phyloP scores from a whole-genome alignment of 2,329 filamentous ascomycete species.

The Claviceps sp. region DNA sequence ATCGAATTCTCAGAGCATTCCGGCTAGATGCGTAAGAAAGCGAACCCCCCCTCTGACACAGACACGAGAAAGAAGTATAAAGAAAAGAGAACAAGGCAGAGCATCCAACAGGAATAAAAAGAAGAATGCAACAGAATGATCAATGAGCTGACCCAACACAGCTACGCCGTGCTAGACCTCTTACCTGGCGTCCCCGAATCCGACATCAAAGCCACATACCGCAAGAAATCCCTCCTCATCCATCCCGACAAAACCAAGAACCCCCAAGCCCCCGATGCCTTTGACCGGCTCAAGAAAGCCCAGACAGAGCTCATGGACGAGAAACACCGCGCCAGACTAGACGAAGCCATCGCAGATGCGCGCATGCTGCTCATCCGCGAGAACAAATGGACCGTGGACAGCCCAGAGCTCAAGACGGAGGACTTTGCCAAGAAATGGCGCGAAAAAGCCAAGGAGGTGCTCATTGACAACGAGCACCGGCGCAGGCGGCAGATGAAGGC shows the following conservation, averaged over 20 bases:
- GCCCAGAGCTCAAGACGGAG: constrained; percentile 69
- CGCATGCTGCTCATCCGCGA: constrained; percentile 91
- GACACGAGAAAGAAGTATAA: not conserved
- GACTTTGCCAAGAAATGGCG: constrained; percentile 79
- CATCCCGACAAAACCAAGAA: constrained; percentile 97
- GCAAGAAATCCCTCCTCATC: constrained; percentile 96
- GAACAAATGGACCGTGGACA: constrained; percentile 84
- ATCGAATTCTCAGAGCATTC: constrained; percentile 85
- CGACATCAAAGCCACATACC: constrained; percentile 89
- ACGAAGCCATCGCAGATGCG: constrained; percentile 92
- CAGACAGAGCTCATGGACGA: constrained; percentile 87
- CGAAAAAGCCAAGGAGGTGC: constrained; percentile 75
- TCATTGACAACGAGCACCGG: constrained; percentile 85
- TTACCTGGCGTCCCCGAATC: constrained; percentile 90
- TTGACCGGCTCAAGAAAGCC: constrained; percentile 91
- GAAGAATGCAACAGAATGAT: not conserved
- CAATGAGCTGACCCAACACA: constrained; percentile 16
- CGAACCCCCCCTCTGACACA: not conserved
- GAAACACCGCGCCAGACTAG: constrained; percentile 72
- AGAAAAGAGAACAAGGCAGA: not conserved
- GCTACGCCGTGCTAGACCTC: constrained; percentile 88
- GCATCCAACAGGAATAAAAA: not conserved
- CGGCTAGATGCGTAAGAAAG: constrained; percentile 44
- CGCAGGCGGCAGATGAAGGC: constrained; percentile 77
- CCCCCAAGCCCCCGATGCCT: constrained; percentile 80